Conservation (phyloP, 176 grass and related monocot species). For the Hordeum vulgare region DNA sequence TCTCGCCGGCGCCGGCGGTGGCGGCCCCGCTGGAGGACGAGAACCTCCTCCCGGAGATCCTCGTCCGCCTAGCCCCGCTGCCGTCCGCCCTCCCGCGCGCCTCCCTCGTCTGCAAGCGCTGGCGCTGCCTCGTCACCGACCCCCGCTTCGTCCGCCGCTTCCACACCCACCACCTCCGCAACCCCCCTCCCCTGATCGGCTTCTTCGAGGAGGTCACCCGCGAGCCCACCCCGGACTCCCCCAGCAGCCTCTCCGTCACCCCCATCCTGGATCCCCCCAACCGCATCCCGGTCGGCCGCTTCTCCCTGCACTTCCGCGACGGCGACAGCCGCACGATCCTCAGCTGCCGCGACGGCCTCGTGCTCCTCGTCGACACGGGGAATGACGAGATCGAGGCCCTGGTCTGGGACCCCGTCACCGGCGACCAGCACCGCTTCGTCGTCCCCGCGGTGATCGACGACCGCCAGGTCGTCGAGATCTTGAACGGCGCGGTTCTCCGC, state of each 20-base stretch:
- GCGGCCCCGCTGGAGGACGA: not conserved
- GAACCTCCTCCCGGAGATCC: not conserved
- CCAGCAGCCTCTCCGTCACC: not conserved
- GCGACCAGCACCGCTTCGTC: not conserved
- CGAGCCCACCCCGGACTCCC: not conserved
- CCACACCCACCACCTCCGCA: not conserved
- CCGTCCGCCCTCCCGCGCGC: not conserved
- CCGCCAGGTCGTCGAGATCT: not conserved
- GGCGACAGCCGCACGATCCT: not conserved
- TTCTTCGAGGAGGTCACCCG: not conserved
- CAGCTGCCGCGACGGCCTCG: not conserved
- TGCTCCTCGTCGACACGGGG: not conserved
- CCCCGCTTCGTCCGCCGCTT: not conserved
- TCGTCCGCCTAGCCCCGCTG: not conserved
- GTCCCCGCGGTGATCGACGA: not conserved
- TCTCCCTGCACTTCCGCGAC: not conserved
- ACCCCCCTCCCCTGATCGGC: not conserved
- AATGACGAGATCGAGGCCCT: not conserved
- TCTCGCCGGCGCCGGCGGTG: not conserved
- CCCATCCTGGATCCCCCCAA: not conserved
- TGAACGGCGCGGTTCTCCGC: not conserved
- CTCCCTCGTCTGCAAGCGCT: conserved; percentile 3
- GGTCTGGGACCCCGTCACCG: conserved; percentile 16
- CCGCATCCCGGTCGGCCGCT: not conserved
- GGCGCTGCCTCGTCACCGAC: not conserved